These are phyloP conservation scores for Mycena venus DNA, from an alignment of 768 basidiomycete species.

Conservation along the genomic window DNA sequence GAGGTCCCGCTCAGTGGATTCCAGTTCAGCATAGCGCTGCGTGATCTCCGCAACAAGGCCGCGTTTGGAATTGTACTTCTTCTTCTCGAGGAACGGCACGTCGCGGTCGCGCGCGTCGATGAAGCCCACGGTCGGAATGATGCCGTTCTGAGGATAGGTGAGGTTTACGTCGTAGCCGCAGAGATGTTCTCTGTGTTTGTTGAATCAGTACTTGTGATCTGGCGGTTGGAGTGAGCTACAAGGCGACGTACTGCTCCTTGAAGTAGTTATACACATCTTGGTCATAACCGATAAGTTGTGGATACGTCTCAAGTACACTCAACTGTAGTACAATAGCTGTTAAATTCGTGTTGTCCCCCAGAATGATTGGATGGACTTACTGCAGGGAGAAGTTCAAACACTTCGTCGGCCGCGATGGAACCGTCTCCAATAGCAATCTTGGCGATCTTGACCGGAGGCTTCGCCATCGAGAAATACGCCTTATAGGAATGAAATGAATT, in stretches of 20 bases:
- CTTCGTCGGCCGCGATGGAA: conserved; percentile 63
- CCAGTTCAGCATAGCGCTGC: conserved; percentile 39
- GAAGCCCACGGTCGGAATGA: conserved; percentile 60
- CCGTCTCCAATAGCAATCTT: conserved; percentile 83
- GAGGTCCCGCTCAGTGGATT: conserved; percentile 39
- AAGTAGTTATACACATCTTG: conserved; percentile 76
- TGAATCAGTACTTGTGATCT: not conserved
- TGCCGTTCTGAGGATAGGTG: conserved; percentile 73
- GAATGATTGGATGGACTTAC: conserved; percentile 50
- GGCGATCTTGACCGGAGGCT: conserved; percentile 76
- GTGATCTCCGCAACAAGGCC: conserved; percentile 37
- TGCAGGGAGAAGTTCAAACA: conserved; percentile 67
- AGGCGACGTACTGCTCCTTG: conserved; percentile 69
- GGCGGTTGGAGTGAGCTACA: not conserved
- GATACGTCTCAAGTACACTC: conserved; percentile 76
- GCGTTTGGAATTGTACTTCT: conserved; percentile 23
- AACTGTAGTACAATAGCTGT: conserved; percentile 49
- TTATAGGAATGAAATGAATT: not conserved
- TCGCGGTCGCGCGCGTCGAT: conserved; percentile 50
- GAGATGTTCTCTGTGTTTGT: conserved; percentile 60
- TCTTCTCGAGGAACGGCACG: conserved; percentile 45
- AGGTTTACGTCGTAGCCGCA: conserved; percentile 79
- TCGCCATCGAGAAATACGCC: conserved; percentile 71
- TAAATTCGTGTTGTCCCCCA: not conserved
- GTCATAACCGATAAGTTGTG: conserved; percentile 83